These are phyloP conservation scores for Termitomyces sp. DNA, from an alignment of 768 basidiomycete genomes.

Conservation along the genomic window DNA sequence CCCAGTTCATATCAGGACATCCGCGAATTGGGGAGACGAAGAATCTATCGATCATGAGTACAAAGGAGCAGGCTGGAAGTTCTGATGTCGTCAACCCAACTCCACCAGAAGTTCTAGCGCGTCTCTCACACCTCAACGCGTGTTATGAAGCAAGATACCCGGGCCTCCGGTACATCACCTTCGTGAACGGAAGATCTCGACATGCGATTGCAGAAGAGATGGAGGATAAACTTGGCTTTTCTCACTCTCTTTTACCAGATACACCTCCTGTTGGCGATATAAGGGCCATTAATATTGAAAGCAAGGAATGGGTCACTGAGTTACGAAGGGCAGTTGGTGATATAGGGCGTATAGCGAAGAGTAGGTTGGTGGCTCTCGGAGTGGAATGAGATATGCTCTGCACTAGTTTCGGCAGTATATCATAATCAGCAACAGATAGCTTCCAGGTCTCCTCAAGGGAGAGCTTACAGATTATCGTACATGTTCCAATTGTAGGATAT, in stretches of 20 bases:
- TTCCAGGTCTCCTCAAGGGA: not conserved
- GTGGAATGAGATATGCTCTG: conserved; percentile 24
- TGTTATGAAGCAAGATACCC: conserved; percentile 74
- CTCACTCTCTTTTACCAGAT: conserved; percentile 45
- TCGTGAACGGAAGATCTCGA: conserved; percentile 82
- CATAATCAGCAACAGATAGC: not conserved
- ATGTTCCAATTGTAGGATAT: not conserved
- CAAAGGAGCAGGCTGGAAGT: conserved; percentile 69
- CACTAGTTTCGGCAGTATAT: not conserved
- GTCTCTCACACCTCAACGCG: conserved; percentile 71
- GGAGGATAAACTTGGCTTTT: conserved; percentile 58
- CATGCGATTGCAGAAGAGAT: conserved; percentile 74
- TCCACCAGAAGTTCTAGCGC: conserved; percentile 67
- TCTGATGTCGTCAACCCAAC: conserved; percentile 47
- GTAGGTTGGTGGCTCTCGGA: conserved; percentile 49
- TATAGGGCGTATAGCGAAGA: conserved; percentile 74
- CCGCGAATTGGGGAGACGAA: conserved; percentile 86
- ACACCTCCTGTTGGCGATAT: conserved; percentile 37
- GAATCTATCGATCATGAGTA: conserved; percentile 71
- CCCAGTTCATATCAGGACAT: conserved; percentile 76
- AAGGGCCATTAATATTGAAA: conserved; percentile 30
- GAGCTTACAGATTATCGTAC: not conserved
- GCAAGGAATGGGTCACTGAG: conserved; percentile 61
- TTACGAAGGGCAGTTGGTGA: conserved; percentile 70
- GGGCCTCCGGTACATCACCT: conserved; percentile 84